Evolutionary conservation across 148 eudicot genomes (phyloP), one percentile per base, ranked within the genome.

Genomic region (Cornus florida): DNA sequence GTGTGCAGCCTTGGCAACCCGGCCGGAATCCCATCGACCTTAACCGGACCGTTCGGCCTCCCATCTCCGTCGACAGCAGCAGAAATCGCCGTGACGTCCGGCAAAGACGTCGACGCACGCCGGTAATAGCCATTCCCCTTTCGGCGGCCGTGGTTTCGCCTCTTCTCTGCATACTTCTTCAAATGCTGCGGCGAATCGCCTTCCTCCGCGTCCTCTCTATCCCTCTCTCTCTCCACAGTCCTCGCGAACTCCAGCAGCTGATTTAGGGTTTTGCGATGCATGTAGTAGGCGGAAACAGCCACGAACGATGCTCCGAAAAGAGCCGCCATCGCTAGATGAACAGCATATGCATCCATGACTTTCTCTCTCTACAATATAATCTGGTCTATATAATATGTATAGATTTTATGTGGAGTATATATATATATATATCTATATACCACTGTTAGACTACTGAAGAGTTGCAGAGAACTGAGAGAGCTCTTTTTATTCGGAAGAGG

Each of bases 321-420:
- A 75, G 99, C 97, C 86, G 99, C 99, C 93, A 95, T 87, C 16
- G 99, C 99, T 67, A 95, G 83, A 73, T 95, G 97, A 41, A 93
- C 79, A 7, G 97, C 72, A 66, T 93, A 91, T 11, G 87, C 53
- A 67, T 92, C 98, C 98, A 95, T 91, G 43, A 31, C 23, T 48
- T 3, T 32, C 72, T 70, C 75, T 74, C 67, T 64, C 74, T 48
- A 60, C 22, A 56, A 20, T 5, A 35, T 24, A 17, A 59, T 43
- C 24, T 32, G 31, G 31, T 62, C 35, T 12, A 20, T 31, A 20
- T 74, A 56, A 23, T 8, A 53, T 62, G 8, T 62, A 41, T 33
- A 69, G 7, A 17, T 6, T 10, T 69, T 6, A 24, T 69, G 17
- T 38, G 28, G 28, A 28, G 28, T 28, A 1, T 28, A 28, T 28